A percentile compares a stretch with the other conserved stretches of the same genome.
Conservation (phyloP, 2,329 filamentous ascomycete species). For the Rugonectria rugulosa region DNA sequence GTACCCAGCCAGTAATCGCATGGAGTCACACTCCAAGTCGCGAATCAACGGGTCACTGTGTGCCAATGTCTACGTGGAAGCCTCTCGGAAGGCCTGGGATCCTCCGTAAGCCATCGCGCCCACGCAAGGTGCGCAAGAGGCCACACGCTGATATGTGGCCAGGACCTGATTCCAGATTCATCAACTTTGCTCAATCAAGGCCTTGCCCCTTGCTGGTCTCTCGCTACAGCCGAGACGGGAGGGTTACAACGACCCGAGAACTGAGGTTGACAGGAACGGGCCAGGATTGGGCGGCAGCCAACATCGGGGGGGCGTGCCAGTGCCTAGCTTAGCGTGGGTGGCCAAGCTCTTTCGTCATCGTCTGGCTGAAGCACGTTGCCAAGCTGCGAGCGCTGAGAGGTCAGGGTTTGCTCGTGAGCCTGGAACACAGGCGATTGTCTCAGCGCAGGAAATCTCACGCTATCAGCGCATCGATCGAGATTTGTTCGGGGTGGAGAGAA, state of each 20-base stretch:
- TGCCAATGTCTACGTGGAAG: not conserved
- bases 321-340: not conserved
- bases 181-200: not conserved
- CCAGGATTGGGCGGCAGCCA: conserved; percentile 9
- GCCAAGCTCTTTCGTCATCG: conserved; percentile 17
- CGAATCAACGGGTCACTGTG: not conserved
- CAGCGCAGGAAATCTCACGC: not conserved
- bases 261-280: conserved; percentile 3
- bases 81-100: conserved; percentile 2
- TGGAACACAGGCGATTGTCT: not conserved
- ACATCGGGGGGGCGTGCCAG: not conserved
- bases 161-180: conserved; percentile 8
- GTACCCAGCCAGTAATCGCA: conserved; percentile 1
- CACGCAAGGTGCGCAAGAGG: no score
- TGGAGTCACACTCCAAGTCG: not conserved
- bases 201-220: not conserved
- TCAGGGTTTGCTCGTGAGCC: not conserved
- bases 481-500: not conserved
- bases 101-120: no score
- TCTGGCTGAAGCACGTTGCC: conserved; percentile 12
- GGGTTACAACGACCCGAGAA: not conserved
- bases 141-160: no score
- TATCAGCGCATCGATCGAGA: not conserved
- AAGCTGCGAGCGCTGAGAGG: conserved; percentile 15
- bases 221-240: not conserved